phyloP scores from a whole-genome alignment of 2,329 filamentous ascomycete species.

The Claviceps lovelessii region DNA sequence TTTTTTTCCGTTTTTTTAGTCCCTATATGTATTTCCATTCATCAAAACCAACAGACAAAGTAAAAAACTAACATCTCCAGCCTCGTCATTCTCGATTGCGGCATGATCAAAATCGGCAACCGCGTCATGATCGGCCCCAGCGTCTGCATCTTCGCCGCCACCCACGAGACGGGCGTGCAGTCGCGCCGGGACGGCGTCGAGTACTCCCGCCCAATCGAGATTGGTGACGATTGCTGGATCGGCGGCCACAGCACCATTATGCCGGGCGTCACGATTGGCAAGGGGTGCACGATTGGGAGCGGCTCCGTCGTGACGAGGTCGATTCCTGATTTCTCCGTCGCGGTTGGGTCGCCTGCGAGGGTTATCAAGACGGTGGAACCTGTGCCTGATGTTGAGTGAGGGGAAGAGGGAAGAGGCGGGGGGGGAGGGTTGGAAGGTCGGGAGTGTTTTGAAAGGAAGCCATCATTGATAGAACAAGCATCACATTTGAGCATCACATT shows the following conservation, averaged over 20 bases:
- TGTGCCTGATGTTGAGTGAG: slow-evolving; percentile 15
- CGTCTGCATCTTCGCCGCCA: slow-evolving; percentile 55
- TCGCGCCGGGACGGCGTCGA: slow-evolving; percentile 32
- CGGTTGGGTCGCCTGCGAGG: slow-evolving; percentile 32
- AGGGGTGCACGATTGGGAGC: slow-evolving; percentile 36
- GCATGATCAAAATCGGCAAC: slow-evolving; percentile 52
- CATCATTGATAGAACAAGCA: background rate
- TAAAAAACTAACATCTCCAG: slow-evolving; percentile 11
- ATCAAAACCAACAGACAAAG: no score
- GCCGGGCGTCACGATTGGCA: slow-evolving; percentile 37
- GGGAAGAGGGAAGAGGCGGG: background rate
- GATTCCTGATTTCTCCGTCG: slow-evolving; percentile 33
- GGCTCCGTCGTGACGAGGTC: slow-evolving; percentile 35
- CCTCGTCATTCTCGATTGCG: slow-evolving; percentile 57
- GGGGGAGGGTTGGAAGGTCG: no score
- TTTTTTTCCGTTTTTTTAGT: background rate
- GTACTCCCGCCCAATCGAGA: slow-evolving; percentile 30
- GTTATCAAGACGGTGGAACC: slow-evolving; percentile 33
- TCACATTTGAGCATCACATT: no score
- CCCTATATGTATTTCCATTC: no score
- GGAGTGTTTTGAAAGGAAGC: background rate
- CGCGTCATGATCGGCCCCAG: slow-evolving; percentile 59
- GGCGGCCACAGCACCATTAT: slow-evolving; percentile 35
- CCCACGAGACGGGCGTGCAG: slow-evolving; percentile 52
- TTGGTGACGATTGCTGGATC: slow-evolving; percentile 42